Evolutionary conservation across 106 monocot species (phyloP), one percentile per base, ranked within the genome.

Genomic region (Allium sativum): DNA sequence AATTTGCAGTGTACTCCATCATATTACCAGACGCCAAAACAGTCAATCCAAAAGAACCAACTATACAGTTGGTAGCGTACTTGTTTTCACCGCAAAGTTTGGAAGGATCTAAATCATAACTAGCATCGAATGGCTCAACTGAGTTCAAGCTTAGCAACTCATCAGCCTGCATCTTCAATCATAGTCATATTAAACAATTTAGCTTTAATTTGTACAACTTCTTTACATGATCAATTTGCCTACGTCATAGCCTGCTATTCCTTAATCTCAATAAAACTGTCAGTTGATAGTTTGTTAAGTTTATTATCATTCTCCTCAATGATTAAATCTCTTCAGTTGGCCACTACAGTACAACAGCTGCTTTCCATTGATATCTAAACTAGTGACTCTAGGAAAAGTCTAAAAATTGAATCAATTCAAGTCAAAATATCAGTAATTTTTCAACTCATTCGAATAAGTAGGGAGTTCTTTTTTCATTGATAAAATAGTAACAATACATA

Each of bases 31-130:
- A 76, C 40, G 84, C 76, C 68, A 84, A 48, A 50, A 84, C 73
- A 51, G 72, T 6, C 45, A 84, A 44, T 4, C 84, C 84, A 68
- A 84, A 84, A 44, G 84, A 79, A 6, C 84, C 84, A 61, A 84
- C 56, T 2, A 44, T 69, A 16, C 84, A 72, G 13, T 42, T 19
- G 45, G 52, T 53, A 11, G 58, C 44, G 17, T 65, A 65, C 62
- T 40, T 67, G 19, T 65, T 47, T 54, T 76, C 31, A 2, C 42
- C 8, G 40, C 79, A 80, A 12, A 68, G 61, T 46, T 45, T 58
- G 19, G 69, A 65, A 62, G 76, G 56, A 14, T 79, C 72, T 42
- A 79, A 51, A 6, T 22, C 40, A 69, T 69, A 79, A 16, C 59
- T 45, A 13, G 73, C 44, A 59, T 77, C 62, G 20, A 77, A 70